phyloP scores from a whole-genome alignment of 176 grass and related monocot genomes.

The Eragrostis nindensis region DNA sequence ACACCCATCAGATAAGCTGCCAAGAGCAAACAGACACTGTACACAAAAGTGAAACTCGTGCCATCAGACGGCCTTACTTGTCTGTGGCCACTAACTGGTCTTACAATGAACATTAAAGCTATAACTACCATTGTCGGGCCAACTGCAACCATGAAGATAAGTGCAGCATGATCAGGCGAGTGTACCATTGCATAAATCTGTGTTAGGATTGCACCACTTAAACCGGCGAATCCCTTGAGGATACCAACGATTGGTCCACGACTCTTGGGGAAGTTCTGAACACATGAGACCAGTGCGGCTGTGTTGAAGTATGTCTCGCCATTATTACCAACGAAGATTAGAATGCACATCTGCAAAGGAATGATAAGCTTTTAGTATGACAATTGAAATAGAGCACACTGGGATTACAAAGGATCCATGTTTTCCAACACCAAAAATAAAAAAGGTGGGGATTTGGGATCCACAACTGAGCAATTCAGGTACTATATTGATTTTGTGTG shows the following conservation, averaged over 20 bases:
- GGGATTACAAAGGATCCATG: not conserved
- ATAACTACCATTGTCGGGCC: conserved; percentile 77
- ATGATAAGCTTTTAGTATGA: conserved; percentile 25
- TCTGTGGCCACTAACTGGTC: conserved; percentile 79
- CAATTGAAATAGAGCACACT: not conserved
- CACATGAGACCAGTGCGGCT: conserved; percentile 82
- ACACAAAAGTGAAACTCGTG: conserved; percentile 79
- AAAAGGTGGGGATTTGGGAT: not conserved
- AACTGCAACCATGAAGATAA: conserved; percentile 88
- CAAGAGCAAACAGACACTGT: conserved; percentile 73
- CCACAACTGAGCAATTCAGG: not conserved
- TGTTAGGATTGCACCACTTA: conserved; percentile 87
- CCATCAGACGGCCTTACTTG: conserved; percentile 70
- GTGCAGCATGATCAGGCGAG: conserved; percentile 53
- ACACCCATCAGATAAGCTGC: conserved; percentile 87
- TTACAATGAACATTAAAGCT: conserved; percentile 83
- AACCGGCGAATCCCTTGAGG: conserved; percentile 91
- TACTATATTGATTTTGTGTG: not conserved
- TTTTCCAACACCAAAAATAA: not conserved
- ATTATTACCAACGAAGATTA: conserved; percentile 86
- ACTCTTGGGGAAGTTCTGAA: conserved; percentile 93
- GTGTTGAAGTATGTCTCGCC: conserved; percentile 97
- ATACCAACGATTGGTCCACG: conserved; percentile 91
- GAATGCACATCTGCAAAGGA: conserved; percentile 79
- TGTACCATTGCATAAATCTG: conserved; percentile 81